Base-by-base conservation (phyloP, 1,284 basidiomycete genomes). In the Pseudozyma thailandica region DNA sequence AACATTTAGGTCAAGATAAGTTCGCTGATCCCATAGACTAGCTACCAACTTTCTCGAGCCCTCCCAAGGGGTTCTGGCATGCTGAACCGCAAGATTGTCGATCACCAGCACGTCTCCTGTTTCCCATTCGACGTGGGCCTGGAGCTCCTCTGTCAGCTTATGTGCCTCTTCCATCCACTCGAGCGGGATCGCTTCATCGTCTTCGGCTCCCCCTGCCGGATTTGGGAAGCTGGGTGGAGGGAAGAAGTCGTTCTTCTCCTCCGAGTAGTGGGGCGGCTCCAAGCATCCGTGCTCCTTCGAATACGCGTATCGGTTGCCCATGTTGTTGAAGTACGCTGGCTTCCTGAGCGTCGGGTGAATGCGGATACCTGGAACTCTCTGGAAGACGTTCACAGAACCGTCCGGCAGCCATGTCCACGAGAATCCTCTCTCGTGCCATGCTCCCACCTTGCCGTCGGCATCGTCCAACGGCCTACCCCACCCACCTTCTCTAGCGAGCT, bases 1-100 rank as follows among this genome's bases (percentile, higher is more conserved):
- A 2, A 31, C 33, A n/a, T 61, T 52, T 28, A 53, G 41, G 46
- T 56, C 65, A 28, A 68, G 58, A 27, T 57, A 61, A 15, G 65
- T 62, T 4, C 53, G 58, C 43, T 68, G 65, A 18, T 74, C 72
- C 69, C 72, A 74, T 7, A 74, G 37, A 43, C 64, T 69, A 3
- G 72, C 72, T 4, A 74, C 54, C 13, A 74, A 49, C 41, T 66
- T 62, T 10, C 69, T 52, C 5, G 71, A 63, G 2, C 69, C 72
- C 21, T 50, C 46, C 72, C 72, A 74, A 6, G 72, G 70, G 2
- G 63, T 58, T 20, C 72, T 39, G 1, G 55, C 72, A 37, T 74
- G 72, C 56, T 74, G 72, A 5, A 74, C 72, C 1, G 72, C 72
- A 25, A 74, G 59, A 28, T 74, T 74, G 44, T 74, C 69, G 28